Conservation (phyloP, 2,329 filamentous ascomycete genomes). For the Exophiala xenobiotica region DNA sequence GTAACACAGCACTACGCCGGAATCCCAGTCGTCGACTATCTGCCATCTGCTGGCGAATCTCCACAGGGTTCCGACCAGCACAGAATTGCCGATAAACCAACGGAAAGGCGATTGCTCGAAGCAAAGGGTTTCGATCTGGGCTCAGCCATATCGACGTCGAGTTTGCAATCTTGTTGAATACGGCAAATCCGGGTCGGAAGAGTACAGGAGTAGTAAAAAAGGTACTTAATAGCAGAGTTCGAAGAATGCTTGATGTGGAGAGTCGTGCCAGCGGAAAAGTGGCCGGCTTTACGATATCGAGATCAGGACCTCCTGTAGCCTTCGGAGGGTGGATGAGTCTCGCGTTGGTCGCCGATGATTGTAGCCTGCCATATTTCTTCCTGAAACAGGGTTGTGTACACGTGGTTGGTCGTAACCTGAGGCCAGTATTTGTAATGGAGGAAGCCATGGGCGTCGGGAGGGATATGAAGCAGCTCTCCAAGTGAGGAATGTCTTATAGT, state of each 20-base stretch:
- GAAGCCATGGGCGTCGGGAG: too few relatives aligned
- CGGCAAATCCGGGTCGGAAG: conserved; percentile 33
- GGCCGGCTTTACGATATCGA: too few relatives aligned
- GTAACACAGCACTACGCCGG: conserved; percentile 55
- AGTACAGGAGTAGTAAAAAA: conserved; percentile 36
- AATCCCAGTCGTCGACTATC: conserved; percentile 49
- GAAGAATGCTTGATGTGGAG: conserved; percentile 31
- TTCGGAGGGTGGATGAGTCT: too few relatives aligned
- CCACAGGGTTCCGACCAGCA: conserved; percentile 50
- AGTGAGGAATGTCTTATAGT: too few relatives aligned
- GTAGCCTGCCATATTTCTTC: too few relatives aligned
- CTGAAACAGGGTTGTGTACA: too few relatives aligned
- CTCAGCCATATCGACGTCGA: conserved; percentile 47
- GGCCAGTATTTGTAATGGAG: too few relatives aligned
- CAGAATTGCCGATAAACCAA: conserved; percentile 59
- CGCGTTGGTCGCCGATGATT: too few relatives aligned
- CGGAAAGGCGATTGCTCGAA: conserved; percentile 47
- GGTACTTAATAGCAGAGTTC: conserved; percentile 34
- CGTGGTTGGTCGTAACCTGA: too few relatives aligned
- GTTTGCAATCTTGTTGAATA: conserved; percentile 42
- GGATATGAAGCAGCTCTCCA: too few relatives aligned
- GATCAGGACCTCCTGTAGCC: too few relatives aligned
- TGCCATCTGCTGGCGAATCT: conserved; percentile 47
- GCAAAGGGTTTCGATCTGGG: conserved; percentile 48
- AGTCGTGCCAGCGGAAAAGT: conserved; percentile 18